These are phyloP conservation scores for Fusarium tricinctum DNA, from an alignment of 2,329 filamentous ascomycete genomes.

Conservation along the genomic window DNA sequence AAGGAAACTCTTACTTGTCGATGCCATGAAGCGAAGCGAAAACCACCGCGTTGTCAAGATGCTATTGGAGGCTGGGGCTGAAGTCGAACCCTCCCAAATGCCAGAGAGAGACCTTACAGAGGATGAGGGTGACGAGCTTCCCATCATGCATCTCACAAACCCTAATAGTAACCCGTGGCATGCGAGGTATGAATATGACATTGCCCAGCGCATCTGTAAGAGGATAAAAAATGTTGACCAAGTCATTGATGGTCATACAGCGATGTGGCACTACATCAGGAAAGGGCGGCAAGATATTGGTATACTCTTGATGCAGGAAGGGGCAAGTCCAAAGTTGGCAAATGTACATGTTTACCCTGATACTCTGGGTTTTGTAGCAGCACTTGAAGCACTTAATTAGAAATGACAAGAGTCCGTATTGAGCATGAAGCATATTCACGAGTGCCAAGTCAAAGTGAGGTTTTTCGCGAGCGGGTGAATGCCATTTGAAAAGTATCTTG, in stretches of 20 bases:
- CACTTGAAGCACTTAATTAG: slow-evolving; percentile 1
- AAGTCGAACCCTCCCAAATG: slow-evolving; percentile 31
- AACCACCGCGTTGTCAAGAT: slow-evolving; percentile 20
- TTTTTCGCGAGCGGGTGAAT: neutral
- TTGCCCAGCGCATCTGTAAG: slow-evolving; percentile 28
- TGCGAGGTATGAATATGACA: slow-evolving; percentile 20
- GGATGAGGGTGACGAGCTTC: slow-evolving; percentile 7
- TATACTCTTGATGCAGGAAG: slow-evolving; percentile 27
- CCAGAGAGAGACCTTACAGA: slow-evolving; percentile 8
- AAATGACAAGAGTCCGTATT: neutral
- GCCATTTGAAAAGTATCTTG: neutral
- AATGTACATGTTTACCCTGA: slow-evolving; percentile 28
- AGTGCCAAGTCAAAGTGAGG: neutral
- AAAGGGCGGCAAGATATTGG: slow-evolving; percentile 31
- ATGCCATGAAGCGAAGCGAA: slow-evolving; percentile 17
- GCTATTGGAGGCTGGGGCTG: slow-evolving; percentile 30
- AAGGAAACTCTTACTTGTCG: slow-evolving; percentile 28
- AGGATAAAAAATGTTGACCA: slow-evolving; percentile 25
- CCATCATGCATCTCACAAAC: slow-evolving; percentile 34
- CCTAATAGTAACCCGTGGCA: slow-evolving; percentile 22
- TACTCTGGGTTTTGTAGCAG: slow-evolving; percentile 11
- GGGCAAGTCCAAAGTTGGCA: slow-evolving; percentile 29
- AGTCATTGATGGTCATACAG: slow-evolving; percentile 23
- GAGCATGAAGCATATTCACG: neutral
- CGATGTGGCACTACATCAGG: slow-evolving; percentile 35